These are phyloP conservation scores for Clathrus columnatus DNA, from an alignment of 768 basidiomycete genomes.

Conservation along the genomic window DNA sequence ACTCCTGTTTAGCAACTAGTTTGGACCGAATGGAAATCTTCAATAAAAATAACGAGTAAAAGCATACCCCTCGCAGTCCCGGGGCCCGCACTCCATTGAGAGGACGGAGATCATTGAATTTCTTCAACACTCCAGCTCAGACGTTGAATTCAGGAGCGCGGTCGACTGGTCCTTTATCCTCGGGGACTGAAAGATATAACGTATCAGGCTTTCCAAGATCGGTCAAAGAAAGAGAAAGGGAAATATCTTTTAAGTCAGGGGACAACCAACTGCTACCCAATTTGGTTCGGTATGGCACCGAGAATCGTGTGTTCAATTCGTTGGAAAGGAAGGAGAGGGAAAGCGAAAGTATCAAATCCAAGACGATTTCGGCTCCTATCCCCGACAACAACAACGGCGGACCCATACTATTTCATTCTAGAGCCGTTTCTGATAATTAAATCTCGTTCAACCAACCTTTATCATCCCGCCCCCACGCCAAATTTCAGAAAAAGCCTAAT, in stretches of 20 bases:
- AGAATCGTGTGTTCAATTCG: no score
- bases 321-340: no score
- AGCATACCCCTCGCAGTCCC: neutral
- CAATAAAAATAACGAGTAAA: neutral
- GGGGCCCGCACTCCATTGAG: neutral
- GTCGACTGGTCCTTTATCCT: no score
- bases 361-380: neutral
- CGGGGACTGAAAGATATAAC: neutral
- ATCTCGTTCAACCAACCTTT: neutral
- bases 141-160: neutral
- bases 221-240: no score
- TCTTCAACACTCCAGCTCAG: neutral
- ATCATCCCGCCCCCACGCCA: neutral
- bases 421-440: neutral
- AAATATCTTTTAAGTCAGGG: no score
- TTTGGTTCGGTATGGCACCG: neutral
- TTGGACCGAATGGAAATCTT: neutral
- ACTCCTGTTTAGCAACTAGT: neutral
- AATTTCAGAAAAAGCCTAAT: neutral
- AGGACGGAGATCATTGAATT: neutral
- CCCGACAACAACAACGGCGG: neutral
- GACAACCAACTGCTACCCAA: no score
- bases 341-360: neutral
- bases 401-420: neutral
- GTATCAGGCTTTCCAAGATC: no score